Evolutionary conservation across 169 alveolate species (phyloP), one percentile per base, ranked within the genome.

Genomic region (Theileria annulata): DNA sequence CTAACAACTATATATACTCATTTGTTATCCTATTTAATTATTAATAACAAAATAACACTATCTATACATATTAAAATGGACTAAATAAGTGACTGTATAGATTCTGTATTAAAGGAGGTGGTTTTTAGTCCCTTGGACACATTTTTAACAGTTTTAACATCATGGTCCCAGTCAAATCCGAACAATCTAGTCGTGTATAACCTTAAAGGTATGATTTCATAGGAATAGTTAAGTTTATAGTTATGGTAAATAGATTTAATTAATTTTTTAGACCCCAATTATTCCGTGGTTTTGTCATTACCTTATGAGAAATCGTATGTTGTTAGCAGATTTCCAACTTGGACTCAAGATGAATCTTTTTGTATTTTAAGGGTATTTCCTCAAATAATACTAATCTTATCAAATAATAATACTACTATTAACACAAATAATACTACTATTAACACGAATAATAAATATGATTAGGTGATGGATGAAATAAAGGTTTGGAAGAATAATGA

Each of bases 61-160:
- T n/a, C n/a, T n/a, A n/a, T 17, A 19, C 13, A 12, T 9, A 2
- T 15, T 35, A 42, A 10, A 42, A 42, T 42, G 51, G 15, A 42
- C 13, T 33, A 1, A 60, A 3, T n/a, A 62, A 15, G 42, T 15
- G 25, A n/a, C 13, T 37, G 48, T 35, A 0, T 70, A 82, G 89
- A 31, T 27, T 76, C 79, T 33, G 25, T 80, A 12, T 35, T 82
- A 10, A 72, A 78, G 12, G 79, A 68, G 10, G 80, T 67, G 31
- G 30, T 75, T 13, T 82, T 82, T 58, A 82, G 89, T 28, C 85
- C 89, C 8, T 58, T 72, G 76, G 89, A 82, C 47, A 49, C 60
- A 3, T 71, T 67, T 51, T 63, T 82, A 17, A 74, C 77, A 47
- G 76, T 82, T 19, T 74, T 72, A 21, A 82, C 86, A 19, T 42